Evolutionary conservation across 176 grass and related monocot species (phyloP).

Genomic region (Oryza officinalis): DNA sequence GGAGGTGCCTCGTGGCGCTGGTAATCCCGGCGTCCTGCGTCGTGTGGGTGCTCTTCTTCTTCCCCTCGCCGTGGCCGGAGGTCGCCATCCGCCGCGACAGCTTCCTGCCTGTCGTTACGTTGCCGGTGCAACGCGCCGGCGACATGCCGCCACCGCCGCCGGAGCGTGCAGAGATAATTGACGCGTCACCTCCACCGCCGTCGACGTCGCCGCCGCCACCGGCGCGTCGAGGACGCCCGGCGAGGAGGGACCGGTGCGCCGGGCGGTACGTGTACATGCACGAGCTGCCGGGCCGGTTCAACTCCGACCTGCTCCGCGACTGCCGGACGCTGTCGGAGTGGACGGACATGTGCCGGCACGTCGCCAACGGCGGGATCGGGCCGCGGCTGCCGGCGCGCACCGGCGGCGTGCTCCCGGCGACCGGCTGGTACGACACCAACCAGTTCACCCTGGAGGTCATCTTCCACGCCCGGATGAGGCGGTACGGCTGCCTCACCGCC

Average conservation of each 20-base stretch:
- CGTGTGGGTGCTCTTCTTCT: conserved; percentile 37
- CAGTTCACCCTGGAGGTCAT: conserved; percentile 76
- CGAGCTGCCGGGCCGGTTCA: conserved; percentile 55
- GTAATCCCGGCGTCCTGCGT: conserved; percentile 37
- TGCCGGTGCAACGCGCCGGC: not conserved
- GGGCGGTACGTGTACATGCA: conserved; percentile 65
- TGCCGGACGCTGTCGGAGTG: conserved; percentile 50
- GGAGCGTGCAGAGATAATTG: not conserved
- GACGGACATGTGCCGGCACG: conserved; percentile 58
- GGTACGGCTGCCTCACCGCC: conserved; percentile 59
- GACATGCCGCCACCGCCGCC: not conserved
- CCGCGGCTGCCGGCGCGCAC: conserved; percentile 30
- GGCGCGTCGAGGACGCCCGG: not conserved
- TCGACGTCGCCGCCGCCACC: not conserved
- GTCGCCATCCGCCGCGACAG: not conserved
- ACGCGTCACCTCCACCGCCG: not conserved
- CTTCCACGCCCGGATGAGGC: conserved; percentile 70
- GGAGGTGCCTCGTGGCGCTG: conserved; percentile 30
- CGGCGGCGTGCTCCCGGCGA: conserved; percentile 45
- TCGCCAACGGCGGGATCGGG: conserved; percentile 54
- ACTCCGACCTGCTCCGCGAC: conserved; percentile 44
- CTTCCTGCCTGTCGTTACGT: not conserved
- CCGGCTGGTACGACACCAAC: conserved; percentile 69
- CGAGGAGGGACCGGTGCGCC: conserved; percentile 32
- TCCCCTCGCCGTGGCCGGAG: conserved; percentile 12